Conservation (phyloP, 139 green algal species). For the Chlamydomonas schloesseri region DNA sequence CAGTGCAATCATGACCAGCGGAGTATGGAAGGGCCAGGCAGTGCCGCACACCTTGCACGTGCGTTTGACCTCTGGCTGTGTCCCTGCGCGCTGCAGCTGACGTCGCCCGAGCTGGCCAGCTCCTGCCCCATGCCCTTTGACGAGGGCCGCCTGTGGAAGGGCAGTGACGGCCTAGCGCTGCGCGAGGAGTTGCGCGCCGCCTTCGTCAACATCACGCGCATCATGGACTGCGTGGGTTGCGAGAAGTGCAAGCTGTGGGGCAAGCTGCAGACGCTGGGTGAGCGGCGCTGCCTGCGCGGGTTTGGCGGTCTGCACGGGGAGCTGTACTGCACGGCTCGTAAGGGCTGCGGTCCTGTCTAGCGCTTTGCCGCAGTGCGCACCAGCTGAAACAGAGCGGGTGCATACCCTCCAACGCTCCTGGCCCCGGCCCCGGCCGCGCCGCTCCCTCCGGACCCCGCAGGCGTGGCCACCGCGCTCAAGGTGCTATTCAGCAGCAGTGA, state of each 20-base stretch:
- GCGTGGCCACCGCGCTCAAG: constrained; percentile 95
- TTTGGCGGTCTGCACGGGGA: too few relatives aligned
- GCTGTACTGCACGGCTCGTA: too few relatives aligned
- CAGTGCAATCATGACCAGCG: too few relatives aligned
- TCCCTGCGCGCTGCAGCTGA: constrained; percentile 74
- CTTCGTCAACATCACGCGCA: constrained; percentile 94
- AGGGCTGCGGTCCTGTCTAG: too few relatives aligned
- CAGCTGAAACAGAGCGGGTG: too few relatives aligned
- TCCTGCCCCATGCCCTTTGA: constrained; percentile 94
- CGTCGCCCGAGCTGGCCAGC: constrained; percentile 66
- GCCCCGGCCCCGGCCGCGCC: too few relatives aligned
- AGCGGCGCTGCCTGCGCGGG: not conserved
- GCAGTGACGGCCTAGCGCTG: constrained; percentile 71
- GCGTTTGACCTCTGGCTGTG: too few relatives aligned
- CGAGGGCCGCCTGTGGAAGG: constrained; percentile 91
- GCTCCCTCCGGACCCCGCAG: too few relatives aligned
- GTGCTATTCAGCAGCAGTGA: constrained; percentile 88
- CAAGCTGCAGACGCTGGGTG: constrained; percentile 97
- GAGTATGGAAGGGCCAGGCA: too few relatives aligned
- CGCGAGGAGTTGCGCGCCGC: constrained; percentile 75
- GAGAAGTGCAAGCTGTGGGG: constrained; percentile 99
- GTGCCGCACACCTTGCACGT: too few relatives aligned
- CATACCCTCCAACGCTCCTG: too few relatives aligned
- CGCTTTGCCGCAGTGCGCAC: too few relatives aligned
- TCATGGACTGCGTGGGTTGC: constrained; percentile 99